Percentiles rank a stretch among this genome's conserved stretches.
Evolutionary conservation across 371 early-diverging fungal genomes (phyloP).

Genomic region (Actinomucor elegans): DNA sequence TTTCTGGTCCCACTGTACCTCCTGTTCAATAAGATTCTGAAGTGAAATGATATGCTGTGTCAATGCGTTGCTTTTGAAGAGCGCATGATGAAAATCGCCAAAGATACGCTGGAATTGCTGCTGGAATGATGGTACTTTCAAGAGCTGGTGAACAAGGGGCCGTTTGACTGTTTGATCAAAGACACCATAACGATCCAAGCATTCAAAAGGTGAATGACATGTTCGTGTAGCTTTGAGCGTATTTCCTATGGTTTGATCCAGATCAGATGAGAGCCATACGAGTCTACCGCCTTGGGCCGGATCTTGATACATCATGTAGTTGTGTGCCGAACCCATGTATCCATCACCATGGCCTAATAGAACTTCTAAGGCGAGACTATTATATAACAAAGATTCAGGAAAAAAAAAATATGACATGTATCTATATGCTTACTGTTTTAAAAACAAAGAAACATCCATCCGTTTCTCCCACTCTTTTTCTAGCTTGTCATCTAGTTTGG

Average conservation of each 20-base stretch:
- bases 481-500: neutral
- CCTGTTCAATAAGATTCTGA: conserved; percentile 20
- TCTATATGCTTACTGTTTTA: conserved; percentile 34
- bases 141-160: conserved; percentile 22
- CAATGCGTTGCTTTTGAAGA: conserved; percentile 7
- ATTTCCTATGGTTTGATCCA: conserved; percentile 41
- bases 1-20: conserved; percentile 25
- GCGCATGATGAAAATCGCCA: conserved; percentile 3
- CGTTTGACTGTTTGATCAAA: conserved; percentile 6
- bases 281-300: conserved; percentile 16
- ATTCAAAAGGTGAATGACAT: neutral
- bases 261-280: conserved; percentile 35
- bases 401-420: neutral
- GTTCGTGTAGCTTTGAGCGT: conserved; percentile 14
- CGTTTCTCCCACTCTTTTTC: conserved; percentile 31
- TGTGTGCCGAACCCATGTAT: conserved; percentile 39
- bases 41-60: conserved; percentile 7
- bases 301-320: conserved; percentile 38
- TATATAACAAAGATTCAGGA: neutral
- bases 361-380: conserved; percentile 31
- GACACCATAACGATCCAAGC: conserved; percentile 24
- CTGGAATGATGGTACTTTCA: conserved; percentile 16
- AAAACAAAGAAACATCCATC: conserved; percentile 44
- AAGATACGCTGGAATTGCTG: conserved; percentile 16
- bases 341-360: conserved; percentile 39